A percentile compares a stretch with the other conserved stretches of the same genome.
These are phyloP conservation scores for Yamadazyma diospyri DNA, from an alignment of 1,139 yeast genomes.

Conservation along the genomic window DNA sequence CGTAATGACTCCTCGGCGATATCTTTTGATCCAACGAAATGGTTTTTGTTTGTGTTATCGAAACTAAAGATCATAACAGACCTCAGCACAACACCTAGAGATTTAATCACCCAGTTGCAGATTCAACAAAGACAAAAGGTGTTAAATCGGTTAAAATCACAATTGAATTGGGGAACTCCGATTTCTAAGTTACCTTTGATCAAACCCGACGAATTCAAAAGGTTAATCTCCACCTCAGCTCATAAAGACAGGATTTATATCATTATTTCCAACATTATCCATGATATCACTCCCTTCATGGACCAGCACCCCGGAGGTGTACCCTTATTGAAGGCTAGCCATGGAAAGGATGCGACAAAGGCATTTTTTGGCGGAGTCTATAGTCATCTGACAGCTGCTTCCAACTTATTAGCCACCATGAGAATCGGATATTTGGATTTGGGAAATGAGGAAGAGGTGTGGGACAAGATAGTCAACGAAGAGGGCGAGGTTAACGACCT, in stretches of 20 bases:
- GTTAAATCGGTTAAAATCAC: constrained; percentile 57
- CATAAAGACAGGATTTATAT: constrained; percentile 40
- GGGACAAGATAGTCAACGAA: constrained; percentile 54
- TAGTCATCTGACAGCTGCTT: constrained; percentile 71
- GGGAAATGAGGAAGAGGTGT: constrained; percentile 80
- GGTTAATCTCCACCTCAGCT: constrained; percentile 31
- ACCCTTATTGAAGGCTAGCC: constrained; percentile 56
- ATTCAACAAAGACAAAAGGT: constrained; percentile 65
- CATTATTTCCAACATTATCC: constrained; percentile 56
- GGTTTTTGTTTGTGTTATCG: constrained; percentile 46
- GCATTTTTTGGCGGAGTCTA: constrained; percentile 77
- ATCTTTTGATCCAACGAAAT: constrained; percentile 66
- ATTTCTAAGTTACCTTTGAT: constrained; percentile 61
- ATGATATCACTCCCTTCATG: constrained; percentile 70
- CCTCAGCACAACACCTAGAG: constrained; percentile 39
- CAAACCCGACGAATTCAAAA: constrained; percentile 47
- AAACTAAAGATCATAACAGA: constrained; percentile 38
- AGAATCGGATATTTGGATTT: constrained; percentile 71
- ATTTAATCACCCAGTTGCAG: constrained; percentile 51
- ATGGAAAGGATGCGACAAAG: constrained; percentile 68
- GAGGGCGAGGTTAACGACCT: constrained; percentile 31
- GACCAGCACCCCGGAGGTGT: constrained; percentile 74
- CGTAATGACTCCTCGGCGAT: constrained; percentile 45
- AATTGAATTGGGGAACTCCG: constrained; percentile 75
- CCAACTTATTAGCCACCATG: constrained; percentile 70